Conservation (phyloP, 257 asterid species). For the Jacaranda mimosifolia region DNA sequence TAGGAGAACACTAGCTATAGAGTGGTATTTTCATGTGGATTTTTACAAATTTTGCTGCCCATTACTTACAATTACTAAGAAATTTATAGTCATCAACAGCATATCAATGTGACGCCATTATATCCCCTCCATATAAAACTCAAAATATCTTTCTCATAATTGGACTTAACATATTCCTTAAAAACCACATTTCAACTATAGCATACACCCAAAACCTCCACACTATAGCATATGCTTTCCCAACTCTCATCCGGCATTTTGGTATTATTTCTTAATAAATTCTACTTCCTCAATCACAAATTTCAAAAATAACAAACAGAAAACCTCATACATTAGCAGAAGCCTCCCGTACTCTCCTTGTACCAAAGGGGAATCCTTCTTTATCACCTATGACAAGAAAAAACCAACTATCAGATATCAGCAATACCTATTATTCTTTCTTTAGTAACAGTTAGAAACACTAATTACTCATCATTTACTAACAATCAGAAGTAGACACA, state of each 20-base stretch:
- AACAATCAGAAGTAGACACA: not conserved
- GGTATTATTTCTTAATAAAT: conserved; percentile 1
- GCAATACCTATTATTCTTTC: conserved; percentile 6
- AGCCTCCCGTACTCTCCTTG: conserved; percentile 40
- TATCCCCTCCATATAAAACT: not conserved
- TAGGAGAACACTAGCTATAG: not conserved
- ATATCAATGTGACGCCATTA: not conserved
- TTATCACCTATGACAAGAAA: conserved; percentile 41
- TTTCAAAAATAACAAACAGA: not conserved
- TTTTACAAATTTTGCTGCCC: not conserved
- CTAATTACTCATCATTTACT: not conserved
- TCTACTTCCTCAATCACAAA: not conserved
- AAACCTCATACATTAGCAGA: conserved; percentile 45
- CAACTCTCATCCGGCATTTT: not conserved
- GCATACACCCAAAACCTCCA: conserved; percentile 21
- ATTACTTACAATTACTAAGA: conserved; percentile 13
- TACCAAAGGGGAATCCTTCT: conserved; percentile 30
- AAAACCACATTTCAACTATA: conserved; percentile 1
- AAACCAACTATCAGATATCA: conserved; percentile 2
- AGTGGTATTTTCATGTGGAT: not conserved
- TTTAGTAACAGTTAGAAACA: not conserved
- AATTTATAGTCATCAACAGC: not conserved
- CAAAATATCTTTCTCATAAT: conserved; percentile 5
- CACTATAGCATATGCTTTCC: not conserved
- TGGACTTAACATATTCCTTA: conserved; percentile 2